These are phyloP conservation scores for Pythium monospermum DNA, from an alignment of 352 stramenopile species.

Conservation along the genomic window DNA sequence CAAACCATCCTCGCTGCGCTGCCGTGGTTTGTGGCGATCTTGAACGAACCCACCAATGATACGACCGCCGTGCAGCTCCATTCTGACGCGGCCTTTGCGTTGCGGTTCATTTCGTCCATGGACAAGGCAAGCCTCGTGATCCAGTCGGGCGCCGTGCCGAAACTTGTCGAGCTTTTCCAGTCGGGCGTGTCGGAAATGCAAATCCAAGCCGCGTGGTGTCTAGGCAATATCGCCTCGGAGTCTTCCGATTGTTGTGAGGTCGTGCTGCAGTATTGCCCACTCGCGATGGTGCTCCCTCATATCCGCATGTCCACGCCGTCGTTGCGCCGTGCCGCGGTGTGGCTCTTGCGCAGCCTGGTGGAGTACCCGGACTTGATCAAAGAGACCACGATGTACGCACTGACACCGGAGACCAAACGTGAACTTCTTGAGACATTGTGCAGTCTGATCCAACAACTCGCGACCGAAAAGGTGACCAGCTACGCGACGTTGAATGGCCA, in stretches of 20 bases:
- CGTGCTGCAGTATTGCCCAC: conserved; percentile 66
- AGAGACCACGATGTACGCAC: conserved; percentile 30
- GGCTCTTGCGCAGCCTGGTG: conserved; percentile 79
- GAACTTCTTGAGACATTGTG: conserved; percentile 69
- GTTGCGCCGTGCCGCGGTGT: conserved; percentile 70
- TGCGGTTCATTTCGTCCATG: conserved; percentile 88
- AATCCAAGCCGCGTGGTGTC: conserved; percentile 83
- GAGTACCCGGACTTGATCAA: conserved; percentile 79
- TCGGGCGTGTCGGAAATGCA: conserved; percentile 84
- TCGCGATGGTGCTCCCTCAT: conserved; percentile 64
- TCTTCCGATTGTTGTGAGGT: conserved; percentile 67
- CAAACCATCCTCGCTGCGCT: conserved; percentile 74
- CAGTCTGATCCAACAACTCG: conserved; percentile 77
- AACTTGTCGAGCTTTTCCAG: conserved; percentile 82
- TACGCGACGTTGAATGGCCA: conserved; percentile 50
- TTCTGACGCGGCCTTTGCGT: conserved; percentile 80
- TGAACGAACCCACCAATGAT: conserved; percentile 64
- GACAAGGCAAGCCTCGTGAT: conserved; percentile 78
- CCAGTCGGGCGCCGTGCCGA: conserved; percentile 58
- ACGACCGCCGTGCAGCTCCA: conserved; percentile 68
- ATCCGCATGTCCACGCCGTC: conserved; percentile 81
- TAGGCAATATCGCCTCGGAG: conserved; percentile 82
- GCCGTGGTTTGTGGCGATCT: conserved; percentile 71
- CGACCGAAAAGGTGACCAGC: conserved; percentile 63
- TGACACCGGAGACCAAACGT: conserved; percentile 49